phyloP scores from a whole-genome alignment of 2,329 filamentous ascomycete genomes.

The Boeremia lycopersici region DNA sequence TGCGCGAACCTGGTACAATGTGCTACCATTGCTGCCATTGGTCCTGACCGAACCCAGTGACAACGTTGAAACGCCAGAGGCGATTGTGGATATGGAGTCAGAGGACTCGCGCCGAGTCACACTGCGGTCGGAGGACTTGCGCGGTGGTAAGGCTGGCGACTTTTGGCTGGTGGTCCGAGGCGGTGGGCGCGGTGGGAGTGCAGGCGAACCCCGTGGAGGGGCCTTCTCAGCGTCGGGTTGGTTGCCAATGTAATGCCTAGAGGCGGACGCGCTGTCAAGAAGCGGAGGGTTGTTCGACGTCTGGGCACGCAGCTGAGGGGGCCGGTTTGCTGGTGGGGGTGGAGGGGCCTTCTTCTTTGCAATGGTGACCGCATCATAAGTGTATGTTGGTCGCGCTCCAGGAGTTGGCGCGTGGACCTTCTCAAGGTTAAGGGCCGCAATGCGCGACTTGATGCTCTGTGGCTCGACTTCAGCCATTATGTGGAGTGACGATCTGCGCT shows the following conservation, averaged over 20 bases:
- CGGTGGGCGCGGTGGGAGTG: slow-evolving; percentile 50
- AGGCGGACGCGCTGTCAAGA: slow-evolving; percentile 43
- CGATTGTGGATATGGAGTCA: slow-evolving; percentile 61
- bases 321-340: slow-evolving; percentile 46
- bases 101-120: slow-evolving; percentile 40
- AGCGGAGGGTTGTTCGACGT: slow-evolving; percentile 51
- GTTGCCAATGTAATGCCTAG: slow-evolving; percentile 46
- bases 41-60: slow-evolving; percentile 57
- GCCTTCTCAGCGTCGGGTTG: slow-evolving; percentile 37
- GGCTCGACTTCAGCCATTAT: slow-evolving; percentile 40
- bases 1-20: slow-evolving; percentile 53
- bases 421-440: slow-evolving; percentile 55
- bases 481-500: slow-evolving; percentile 15
- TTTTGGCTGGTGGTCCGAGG: slow-evolving; percentile 54
- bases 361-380: slow-evolving; percentile 39
- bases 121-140: slow-evolving; percentile 50
- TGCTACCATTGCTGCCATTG: slow-evolving; percentile 42
- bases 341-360: slow-evolving; percentile 47
- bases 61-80: slow-evolving; percentile 54
- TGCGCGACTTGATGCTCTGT: slow-evolving; percentile 52
- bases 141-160: slow-evolving; percentile 52
- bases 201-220: slow-evolving; percentile 33
- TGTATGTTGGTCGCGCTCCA: slow-evolving; percentile 42
- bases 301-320: slow-evolving; percentile 41
- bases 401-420: slow-evolving; percentile 50